Evolutionary conservation across 1,139 yeast genomes (phyloP).

Genomic region (Candida glucosophila): DNA sequence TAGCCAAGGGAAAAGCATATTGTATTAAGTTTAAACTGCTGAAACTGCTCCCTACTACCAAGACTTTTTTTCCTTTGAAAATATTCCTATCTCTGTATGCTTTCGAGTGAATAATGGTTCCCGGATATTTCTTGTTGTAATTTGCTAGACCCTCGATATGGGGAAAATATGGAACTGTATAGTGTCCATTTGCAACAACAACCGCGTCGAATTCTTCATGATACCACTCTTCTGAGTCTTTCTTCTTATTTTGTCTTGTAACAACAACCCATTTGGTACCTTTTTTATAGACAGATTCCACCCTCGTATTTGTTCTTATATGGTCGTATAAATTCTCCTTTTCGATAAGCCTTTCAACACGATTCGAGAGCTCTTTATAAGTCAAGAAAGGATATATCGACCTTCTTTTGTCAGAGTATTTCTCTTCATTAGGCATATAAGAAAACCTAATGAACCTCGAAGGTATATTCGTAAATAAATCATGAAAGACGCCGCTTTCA

Average conservation of each 20-base stretch:
- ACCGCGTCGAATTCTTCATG: slow-evolving; percentile 39
- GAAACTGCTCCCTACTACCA: slow-evolving; percentile 44
- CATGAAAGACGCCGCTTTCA: slow-evolving; percentile 2
- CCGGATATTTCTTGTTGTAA: slow-evolving; percentile 39
- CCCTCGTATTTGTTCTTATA: slow-evolving; percentile 25
- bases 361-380: slow-evolving; percentile 1
- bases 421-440: slow-evolving; percentile 11
- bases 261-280: slow-evolving; percentile 35
- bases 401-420: slow-evolving; percentile 13
- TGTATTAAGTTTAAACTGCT: slow-evolving; percentile 46
- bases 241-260: slow-evolving; percentile 9
- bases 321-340: slow-evolving; percentile 4
- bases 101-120: slow-evolving; percentile 49
- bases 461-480: slow-evolving; percentile 5
- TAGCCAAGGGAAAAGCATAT: slow-evolving; percentile 35
- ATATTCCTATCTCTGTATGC: slow-evolving; percentile 44
- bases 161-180: slow-evolving; percentile 43
- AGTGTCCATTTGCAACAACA: slow-evolving; percentile 48
- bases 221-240: slow-evolving; percentile 21
- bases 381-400: slow-evolving; percentile 4
- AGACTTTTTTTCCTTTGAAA: slow-evolving; percentile 32
- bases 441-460: slow-evolving; percentile 4
- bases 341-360: slow-evolving; percentile 2
- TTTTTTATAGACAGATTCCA: slow-evolving; percentile 11
- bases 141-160: slow-evolving; percentile 41